Percentiles rank a stretch among this genome's conserved stretches.
phyloP scores from a whole-genome alignment of 208 protist species.

The Wallacemonas collosoma region DNA sequence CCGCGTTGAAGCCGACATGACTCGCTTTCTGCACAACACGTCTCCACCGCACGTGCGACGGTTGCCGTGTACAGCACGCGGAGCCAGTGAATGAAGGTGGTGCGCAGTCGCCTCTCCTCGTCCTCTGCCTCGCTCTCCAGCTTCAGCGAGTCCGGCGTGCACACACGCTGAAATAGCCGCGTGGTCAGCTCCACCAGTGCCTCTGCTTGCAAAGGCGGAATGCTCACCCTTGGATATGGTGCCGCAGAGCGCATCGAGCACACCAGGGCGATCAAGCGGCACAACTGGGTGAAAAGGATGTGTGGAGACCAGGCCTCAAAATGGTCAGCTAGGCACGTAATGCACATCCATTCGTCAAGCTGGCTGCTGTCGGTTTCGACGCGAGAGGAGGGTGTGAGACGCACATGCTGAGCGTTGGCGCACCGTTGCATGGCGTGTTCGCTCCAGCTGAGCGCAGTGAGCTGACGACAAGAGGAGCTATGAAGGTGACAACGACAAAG shows the following conservation, averaged over 20 bases:
- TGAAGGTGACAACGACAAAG: not conserved
- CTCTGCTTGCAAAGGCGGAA: not conserved
- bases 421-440: not conserved
- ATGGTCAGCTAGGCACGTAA: constrained; percentile 12
- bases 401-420: constrained; percentile 4
- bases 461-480: not conserved
- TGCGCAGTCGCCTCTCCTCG: not conserved
- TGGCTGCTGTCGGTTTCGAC: no score
- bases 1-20: no score
- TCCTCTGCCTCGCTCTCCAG: not conserved
- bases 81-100: constrained; percentile 5
- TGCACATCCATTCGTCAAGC: not conserved
- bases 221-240: not conserved
- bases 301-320: not conserved
- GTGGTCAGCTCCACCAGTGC: constrained; percentile 3
- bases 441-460: not conserved
- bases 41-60: no score
- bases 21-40: no score
- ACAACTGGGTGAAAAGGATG: not conserved
- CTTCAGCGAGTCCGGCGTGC: not conserved
- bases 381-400: not conserved
- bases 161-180: not conserved
- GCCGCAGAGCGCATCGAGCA: not conserved
- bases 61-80: not conserved
- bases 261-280: not conserved